A percentile compares a stretch with the other conserved stretches of the same genome.
phyloP scores from a whole-genome alignment of 768 basidiomycete species.

The Mycena rosella region DNA sequence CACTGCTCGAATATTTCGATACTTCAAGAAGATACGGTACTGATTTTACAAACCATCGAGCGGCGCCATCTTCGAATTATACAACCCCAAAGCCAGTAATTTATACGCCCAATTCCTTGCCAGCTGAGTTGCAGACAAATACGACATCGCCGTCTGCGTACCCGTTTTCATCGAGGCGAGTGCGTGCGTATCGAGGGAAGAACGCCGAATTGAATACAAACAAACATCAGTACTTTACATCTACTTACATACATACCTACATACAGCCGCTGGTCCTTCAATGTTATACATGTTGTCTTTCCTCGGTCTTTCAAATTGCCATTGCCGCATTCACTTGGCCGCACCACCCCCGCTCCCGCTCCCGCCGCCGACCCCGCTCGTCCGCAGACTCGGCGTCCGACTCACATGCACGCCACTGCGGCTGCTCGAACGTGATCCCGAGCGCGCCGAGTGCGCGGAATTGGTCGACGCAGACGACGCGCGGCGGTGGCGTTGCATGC shows the following conservation, averaged over 20 bases:
- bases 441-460: conserved; percentile 57
- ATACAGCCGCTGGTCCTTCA: background rate
- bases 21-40: background rate
- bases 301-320: background rate
- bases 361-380: conserved; percentile 1
- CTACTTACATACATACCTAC: no score
- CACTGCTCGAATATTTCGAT: no score
- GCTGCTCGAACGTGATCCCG: conserved; percentile 55
- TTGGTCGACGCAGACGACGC: conserved; percentile 80
- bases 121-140: conserved; percentile 18
- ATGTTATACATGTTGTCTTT: conserved; percentile 1
- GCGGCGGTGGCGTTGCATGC: conserved; percentile 83
- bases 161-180: conserved; percentile 21
- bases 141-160: conserved; percentile 18
- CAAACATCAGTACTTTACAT: background rate
- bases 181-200: no score
- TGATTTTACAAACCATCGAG: conserved; percentile 4
- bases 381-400: conserved; percentile 33
- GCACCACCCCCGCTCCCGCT: background rate
- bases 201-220: background rate
- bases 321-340: background rate
- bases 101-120: conserved; percentile 17
- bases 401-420: conserved; percentile 25
- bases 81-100: conserved; percentile 11
- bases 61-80: conserved; percentile 16